These are phyloP conservation scores for Taphrina pruni DNA, from an alignment of 1,139 yeast species.

Conservation along the genomic window DNA sequence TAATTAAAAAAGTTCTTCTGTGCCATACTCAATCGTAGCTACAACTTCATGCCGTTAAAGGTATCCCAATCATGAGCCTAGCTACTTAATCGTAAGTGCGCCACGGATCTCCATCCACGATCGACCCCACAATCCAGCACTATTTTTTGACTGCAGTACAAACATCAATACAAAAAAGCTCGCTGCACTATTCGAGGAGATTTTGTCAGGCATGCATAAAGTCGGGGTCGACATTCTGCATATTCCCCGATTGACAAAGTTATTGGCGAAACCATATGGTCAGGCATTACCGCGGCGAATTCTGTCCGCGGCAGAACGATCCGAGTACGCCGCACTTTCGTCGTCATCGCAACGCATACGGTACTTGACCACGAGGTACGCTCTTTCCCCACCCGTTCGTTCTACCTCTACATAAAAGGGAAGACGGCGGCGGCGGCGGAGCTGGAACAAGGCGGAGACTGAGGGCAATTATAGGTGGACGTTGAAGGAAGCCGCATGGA, in stretches of 20 bases:
- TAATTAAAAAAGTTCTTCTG: not conserved
- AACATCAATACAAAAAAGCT: conserved; percentile 7
- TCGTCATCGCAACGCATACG: conserved; percentile 8
- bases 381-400: not conserved
- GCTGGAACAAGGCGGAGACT: not conserved
- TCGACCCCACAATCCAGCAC: not conserved
- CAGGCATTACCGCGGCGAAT: conserved; percentile 23
- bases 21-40: not conserved
- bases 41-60: too few relatives aligned
- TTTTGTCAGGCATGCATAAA: conserved; percentile 9
- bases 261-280: conserved; percentile 8
- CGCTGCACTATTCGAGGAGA: too few relatives aligned
- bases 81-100: too few relatives aligned
- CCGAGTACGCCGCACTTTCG: conserved; percentile 3
- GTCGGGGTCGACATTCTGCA: conserved; percentile 36
- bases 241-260: conserved; percentile 24
- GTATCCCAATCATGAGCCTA: too few relatives aligned
- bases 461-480: conserved; percentile 21
- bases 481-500: conserved; percentile 37
- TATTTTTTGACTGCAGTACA: conserved; percentile 2
- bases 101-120: too few relatives aligned
- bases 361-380: conserved; percentile 27
- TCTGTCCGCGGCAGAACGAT: conserved; percentile 21
- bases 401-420: too few relatives aligned
- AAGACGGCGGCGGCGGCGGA: too few relatives aligned